Base-by-base conservation (phyloP, 805 yeast genomes). In the Debaryomyces tyrocola region DNA sequence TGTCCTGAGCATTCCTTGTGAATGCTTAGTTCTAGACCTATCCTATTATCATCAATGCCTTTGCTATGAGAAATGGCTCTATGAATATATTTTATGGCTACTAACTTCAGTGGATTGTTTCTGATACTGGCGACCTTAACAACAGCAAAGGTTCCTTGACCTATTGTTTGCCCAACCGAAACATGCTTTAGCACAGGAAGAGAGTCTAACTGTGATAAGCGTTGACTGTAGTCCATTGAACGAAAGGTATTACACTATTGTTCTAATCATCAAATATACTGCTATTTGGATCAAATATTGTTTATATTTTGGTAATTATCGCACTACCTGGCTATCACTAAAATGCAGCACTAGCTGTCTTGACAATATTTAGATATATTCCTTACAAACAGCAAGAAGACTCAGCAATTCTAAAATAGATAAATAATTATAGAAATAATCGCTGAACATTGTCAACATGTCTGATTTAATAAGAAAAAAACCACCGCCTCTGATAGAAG, bases 1-100 rank as follows among this genome's bases (percentile, higher is more conserved):
- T 75, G 90, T 2, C 72, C 67, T 3, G 77, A 68, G 55, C 87
- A 82, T 33, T 68, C 75, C 41, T 77, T 74, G 47, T 85, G 91
- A n/a, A 84, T 66, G 18, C 41, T 43, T 14, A 43, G 36, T 29
- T 43, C 45, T 28, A 43, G 29, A 9, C 45, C 45, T 28, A 43
- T 43, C 21, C 17, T 36, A 15, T 43, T 40, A 28, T 34, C 41
- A 27, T 35, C 29, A 6, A 45, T 27, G 2, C 47, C 43, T 27
- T 44, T 39, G 8, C 5, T 20, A 34, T 39, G 47, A 1, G 47
- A 44, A 17, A 38, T 20, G 7, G 17, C 15, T 33, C 47, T 33
- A 18, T 44, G 47, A 11, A 44, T 44, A n/a, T 44, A 44, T 18
- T 44, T 44, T 17, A 44, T 35, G 11, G 47, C 47, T 15, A 44